phyloP scores from a whole-genome alignment of 73 alveolate species.

The Tetrahymena borealis region DNA sequence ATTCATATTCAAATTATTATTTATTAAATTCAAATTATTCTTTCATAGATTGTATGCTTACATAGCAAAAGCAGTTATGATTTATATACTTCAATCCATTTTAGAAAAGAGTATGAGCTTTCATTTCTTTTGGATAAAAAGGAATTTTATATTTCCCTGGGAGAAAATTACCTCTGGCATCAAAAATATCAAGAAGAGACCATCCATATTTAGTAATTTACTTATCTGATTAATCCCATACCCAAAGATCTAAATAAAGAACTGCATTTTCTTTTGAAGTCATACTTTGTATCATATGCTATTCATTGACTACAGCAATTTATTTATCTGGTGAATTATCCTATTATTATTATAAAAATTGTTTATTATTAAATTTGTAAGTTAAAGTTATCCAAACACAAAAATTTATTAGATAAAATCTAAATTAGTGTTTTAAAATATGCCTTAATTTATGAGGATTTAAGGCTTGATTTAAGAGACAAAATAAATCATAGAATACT shows the following conservation, averaged over 20 bases:
- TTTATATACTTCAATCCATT: neutral
- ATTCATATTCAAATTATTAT: neutral
- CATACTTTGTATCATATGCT: neutral
- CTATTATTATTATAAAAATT: neutral
- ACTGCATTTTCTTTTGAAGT: neutral
- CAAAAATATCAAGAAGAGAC: neutral
- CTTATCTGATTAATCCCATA: neutral
- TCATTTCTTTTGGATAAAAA: neutral
- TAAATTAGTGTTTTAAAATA: too few species aligned
- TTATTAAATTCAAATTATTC: neutral
- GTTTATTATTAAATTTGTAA: neutral
- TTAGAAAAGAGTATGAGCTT: neutral
- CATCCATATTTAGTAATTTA: neutral
- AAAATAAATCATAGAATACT: too few species aligned
- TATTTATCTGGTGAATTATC: neutral
- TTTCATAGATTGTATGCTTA: neutral
- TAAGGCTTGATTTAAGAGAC: too few species aligned
- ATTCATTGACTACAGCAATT: neutral
- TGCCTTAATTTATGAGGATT: too few species aligned
- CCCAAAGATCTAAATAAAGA: neutral
- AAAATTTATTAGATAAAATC: too few species aligned
- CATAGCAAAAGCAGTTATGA: neutral
- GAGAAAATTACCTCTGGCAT: neutral
- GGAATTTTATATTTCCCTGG: neutral
- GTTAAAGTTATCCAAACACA: neutral